Conservation (phyloP, 164 flowering plant genomes). For the Buxus sempervirens region DNA sequence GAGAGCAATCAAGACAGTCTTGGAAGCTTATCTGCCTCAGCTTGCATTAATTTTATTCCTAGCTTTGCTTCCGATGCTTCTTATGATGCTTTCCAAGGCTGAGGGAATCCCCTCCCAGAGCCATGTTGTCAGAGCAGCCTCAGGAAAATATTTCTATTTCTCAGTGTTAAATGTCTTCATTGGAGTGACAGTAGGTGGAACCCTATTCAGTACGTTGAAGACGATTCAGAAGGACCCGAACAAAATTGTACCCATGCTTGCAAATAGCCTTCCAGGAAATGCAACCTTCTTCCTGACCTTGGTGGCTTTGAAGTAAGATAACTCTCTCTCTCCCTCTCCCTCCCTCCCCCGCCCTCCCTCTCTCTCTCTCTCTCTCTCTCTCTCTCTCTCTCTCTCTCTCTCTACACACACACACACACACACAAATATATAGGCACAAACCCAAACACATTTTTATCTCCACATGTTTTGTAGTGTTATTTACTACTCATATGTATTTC, state of each 20-base stretch:
- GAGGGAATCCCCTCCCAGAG: conserved; percentile 86
- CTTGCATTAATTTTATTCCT: conserved; percentile 74
- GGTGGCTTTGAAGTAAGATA: conserved; percentile 86
- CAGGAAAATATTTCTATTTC: conserved; percentile 94
- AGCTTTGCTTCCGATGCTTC: conserved; percentile 75
- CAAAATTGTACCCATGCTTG: conserved; percentile 35
- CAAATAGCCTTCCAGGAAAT: conserved; percentile 58
- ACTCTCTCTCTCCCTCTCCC: not conserved
- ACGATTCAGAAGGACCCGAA: conserved; percentile 47
- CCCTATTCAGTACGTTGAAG: conserved; percentile 58
- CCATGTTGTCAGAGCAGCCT: conserved; percentile 78
- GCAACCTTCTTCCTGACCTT: conserved; percentile 93
- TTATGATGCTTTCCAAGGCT: conserved; percentile 65
- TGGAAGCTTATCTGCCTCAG: conserved; percentile 93
- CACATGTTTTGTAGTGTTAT: no score
- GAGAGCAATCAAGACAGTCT: conserved; percentile 50
- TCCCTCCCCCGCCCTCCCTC: no score
- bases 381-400: no score
- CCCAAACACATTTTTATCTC: no score
- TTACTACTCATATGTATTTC: no score
- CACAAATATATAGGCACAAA: no score
- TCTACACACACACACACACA: no score
- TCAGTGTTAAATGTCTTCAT: conserved; percentile 77
- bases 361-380: no score
- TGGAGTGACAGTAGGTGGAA: conserved; percentile 81